Base-by-base conservation (phyloP, 441 rosid species). In the Erodium texanum region DNA sequence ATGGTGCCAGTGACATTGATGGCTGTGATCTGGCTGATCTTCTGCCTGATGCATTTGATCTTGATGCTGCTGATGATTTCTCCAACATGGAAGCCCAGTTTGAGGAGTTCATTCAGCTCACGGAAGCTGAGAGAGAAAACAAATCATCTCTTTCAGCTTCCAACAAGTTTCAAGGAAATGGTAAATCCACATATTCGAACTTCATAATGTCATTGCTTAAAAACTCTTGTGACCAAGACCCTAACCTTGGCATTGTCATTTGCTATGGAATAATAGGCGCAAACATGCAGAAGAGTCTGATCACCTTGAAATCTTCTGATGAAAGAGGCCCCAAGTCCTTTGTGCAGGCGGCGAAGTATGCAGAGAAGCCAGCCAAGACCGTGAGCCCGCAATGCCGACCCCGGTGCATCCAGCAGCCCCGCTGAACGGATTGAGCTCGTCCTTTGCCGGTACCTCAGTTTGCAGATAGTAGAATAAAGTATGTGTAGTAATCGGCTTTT, bases 331-430 rank as follows among this genome's bases (percentile, higher is more conserved):
- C 71, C 6, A 70, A 71, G 43, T 59, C 80, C 12, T 61, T 71
- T 0, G 34, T 24, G 18, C 56, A 64, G 36, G 18, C 69, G 24
- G 12, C 68, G 0, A 77, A 71, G 76, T 72, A 61, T 66, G 56
- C 24, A 3, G 71, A 66, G 75, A 82, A 75, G 70, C 61, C 75
- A 11, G 76, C 73, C 8, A 64, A 62, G 66, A 38, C 14, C 5
- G 73, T 22, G 18, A 41, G 62, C 59, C 62, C 68, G 0, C 72
- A 74, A 62, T 64, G 63, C 34, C 19, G 70, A 67, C 70, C 2
- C 69, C 69, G 70, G 11, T 70, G 73, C 56, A 82, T 77, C 66
- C 73, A 82, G 59, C 82, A 79, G 72, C 81, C 85, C 23, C 80
- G 85, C 66, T 82, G 79, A 82, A 64, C 5, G 56, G 56, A 15